Base-by-base conservation (phyloP, 495 filamentous ascomycete genomes). In the Pyrenula aspistea region DNA sequence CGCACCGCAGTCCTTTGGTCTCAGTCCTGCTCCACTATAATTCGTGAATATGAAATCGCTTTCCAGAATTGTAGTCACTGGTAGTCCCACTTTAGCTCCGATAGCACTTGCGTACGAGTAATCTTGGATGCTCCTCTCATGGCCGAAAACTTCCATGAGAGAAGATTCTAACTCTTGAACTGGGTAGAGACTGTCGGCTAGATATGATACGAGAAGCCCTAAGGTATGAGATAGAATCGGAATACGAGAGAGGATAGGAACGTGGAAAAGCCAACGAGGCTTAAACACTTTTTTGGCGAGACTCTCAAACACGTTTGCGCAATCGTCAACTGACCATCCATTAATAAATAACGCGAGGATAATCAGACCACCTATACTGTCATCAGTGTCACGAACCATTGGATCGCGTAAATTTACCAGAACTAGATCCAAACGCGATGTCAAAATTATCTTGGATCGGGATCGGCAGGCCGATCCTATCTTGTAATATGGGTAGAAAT, bases 341-440 rank as follows among this genome's bases (percentile, higher is more conserved):
- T n/a, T n/a, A 54, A 10, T 63, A 51, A 55, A 69, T 65, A 65
- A 49, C 0, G 60, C 63, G 1, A 71, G 59, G 23, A 61, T 56
- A 42, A 67, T 71, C 2, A 71, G 58, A 2, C 64, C 67, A 24
- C 66, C 67, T 68, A 56, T 10, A 15, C 60, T 36, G n/a, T 31
- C 31, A n/a, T n/a, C n/a, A n/a, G 47, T 50, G 56, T 2, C 56
- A 53, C 23, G 25, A 20, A 2, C 23, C 53, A 15, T 15, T 54
- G 21, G 54, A 49, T 24, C 42, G 55, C 25, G 53, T 55, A 2
- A 55, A 25, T 12, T 56, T 60, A 64, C 67, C 65, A 55, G 62
- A 61, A 55, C 64, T 71, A 42, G 63, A 69, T 19, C 68, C 58
- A 56, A 64, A 54, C 10, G 63, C 62, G 48, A 69, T 51, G 55